Evolutionary conservation across 2,329 filamentous ascomycete genomes (phyloP).

Genomic region (Coniochaeta sp.): DNA sequence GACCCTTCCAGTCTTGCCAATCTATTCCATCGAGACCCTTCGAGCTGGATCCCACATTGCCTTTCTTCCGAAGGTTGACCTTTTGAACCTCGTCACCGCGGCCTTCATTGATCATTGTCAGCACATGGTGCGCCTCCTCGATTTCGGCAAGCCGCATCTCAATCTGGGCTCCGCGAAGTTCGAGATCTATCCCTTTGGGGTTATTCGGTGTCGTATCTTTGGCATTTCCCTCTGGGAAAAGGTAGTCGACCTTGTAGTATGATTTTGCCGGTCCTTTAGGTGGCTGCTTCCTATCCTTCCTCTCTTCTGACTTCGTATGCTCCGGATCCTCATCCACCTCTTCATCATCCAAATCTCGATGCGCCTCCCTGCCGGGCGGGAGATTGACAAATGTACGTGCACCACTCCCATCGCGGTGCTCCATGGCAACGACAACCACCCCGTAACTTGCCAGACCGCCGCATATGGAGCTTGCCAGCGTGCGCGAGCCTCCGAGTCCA

Average conservation of each 20-base stretch:
- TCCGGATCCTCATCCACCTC: conserved; percentile 11
- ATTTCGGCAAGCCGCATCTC: conserved; percentile 56
- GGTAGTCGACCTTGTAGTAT: conserved; percentile 50
- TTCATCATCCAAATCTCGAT: conserved; percentile 12
- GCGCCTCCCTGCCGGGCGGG: conserved; percentile 18
- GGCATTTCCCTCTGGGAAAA: conserved; percentile 51
- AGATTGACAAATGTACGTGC: conserved; percentile 55
- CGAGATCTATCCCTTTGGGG: conserved; percentile 49
- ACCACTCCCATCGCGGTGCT: conserved; percentile 58
- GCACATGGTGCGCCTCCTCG: conserved; percentile 51
- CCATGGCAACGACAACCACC: conserved; percentile 56
- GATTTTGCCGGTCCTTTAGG: conserved; percentile 17
- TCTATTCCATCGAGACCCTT: conserved; percentile 45
- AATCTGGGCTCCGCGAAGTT: conserved; percentile 53
- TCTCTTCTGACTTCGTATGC: conserved; percentile 16
- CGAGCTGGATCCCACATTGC: conserved; percentile 51
- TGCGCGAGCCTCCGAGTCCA: conserved; percentile 55
- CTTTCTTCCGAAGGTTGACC: conserved; percentile 47
- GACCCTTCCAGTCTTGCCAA: conserved; percentile 49
- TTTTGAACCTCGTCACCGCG: conserved; percentile 40
- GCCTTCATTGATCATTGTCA: conserved; percentile 47
- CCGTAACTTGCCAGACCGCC: conserved; percentile 60
- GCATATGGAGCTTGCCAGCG: conserved; percentile 54
- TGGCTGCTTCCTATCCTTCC: conserved; percentile 3
- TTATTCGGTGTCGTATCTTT: conserved; percentile 46